Percentiles rank a stretch among this genome's conserved stretches.
These are phyloP conservation scores for Ustilago bromivora DNA, from an alignment of 1,284 basidiomycete species.

Conservation along the genomic window DNA sequence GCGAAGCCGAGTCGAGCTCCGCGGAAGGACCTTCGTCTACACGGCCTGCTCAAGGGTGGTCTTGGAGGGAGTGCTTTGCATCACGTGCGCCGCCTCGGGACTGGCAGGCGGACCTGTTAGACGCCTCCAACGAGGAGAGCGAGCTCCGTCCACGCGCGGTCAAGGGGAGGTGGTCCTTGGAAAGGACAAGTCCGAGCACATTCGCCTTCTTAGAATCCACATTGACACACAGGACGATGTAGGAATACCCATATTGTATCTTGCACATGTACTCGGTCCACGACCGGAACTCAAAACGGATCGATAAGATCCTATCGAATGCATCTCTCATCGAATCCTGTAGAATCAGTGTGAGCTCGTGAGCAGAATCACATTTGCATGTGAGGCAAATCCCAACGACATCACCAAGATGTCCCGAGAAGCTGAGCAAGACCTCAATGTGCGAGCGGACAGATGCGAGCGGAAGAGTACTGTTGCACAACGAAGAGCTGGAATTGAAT, in stretches of 20 bases:
- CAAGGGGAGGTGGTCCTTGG: not conserved
- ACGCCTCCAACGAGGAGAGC: constrained; percentile 1
- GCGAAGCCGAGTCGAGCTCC: not conserved
- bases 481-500: constrained; percentile 4
- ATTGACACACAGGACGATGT: constrained; percentile 10
- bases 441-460: not conserved
- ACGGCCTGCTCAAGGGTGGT: constrained; percentile 28
- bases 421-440: not conserved
- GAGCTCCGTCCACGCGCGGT: not conserved
- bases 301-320: not conserved
- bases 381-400: too few species aligned
- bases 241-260: too few species aligned
- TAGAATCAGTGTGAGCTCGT: too few species aligned
- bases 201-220: constrained; percentile 32
- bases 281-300: not conserved
- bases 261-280: not conserved
- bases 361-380: too few species aligned
- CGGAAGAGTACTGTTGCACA: not conserved
- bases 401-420: too few species aligned
- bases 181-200: not conserved
- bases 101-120: constrained; percentile 26
- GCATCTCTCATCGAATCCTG: not conserved
- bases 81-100: constrained; percentile 30
- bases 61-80: constrained; percentile 35
- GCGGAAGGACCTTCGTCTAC: not conserved